Conservation (phyloP, 2,329 filamentous ascomycete genomes). For the Neofusicoccum kwambonambiense region DNA sequence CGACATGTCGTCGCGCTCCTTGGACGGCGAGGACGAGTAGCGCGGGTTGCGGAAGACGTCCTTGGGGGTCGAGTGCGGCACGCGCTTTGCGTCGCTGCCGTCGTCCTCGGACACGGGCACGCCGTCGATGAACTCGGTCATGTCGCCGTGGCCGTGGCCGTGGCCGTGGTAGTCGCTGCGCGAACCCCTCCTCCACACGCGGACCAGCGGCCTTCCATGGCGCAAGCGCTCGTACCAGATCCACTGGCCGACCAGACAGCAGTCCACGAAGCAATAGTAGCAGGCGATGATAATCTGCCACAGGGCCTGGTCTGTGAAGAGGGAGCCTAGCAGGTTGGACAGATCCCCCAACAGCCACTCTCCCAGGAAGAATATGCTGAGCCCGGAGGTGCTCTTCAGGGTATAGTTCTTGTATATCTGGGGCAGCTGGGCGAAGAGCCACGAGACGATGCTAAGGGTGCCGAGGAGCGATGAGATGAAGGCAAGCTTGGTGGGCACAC, state of each 20-base stretch:
- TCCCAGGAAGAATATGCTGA: slow-evolving; percentile 64
- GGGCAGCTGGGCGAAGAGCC: slow-evolving; percentile 68
- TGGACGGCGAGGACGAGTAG: slow-evolving; percentile 17
- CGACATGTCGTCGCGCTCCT: not conserved
- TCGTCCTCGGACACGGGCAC: slow-evolving; percentile 17
- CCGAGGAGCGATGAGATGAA: slow-evolving; percentile 62
- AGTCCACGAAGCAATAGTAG: slow-evolving; percentile 67
- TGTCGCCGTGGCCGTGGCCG: slow-evolving; percentile 25
- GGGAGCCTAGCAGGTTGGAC: slow-evolving; percentile 61
- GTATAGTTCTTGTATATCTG: slow-evolving; percentile 69
- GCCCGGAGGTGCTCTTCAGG: slow-evolving; percentile 61
- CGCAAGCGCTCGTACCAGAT: slow-evolving; percentile 63
- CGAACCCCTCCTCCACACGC: slow-evolving; percentile 9
- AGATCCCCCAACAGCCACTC: slow-evolving; percentile 67
- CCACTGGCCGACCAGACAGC: slow-evolving; percentile 62
- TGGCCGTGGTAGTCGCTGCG: slow-evolving; percentile 22
- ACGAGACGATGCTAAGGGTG: slow-evolving; percentile 62
- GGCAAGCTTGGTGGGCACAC: slow-evolving; percentile 63
- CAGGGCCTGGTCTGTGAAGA: slow-evolving; percentile 62
- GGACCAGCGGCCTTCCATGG: slow-evolving; percentile 44
- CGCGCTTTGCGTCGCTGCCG: not conserved
- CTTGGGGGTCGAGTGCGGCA: slow-evolving; percentile 30
- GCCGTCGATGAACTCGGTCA: slow-evolving; percentile 31
- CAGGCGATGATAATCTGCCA: slow-evolving; percentile 66
- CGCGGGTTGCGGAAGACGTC: slow-evolving; percentile 36